phyloP scores from a whole-genome alignment of 176 grass and related monocot genomes.

The Miscanthus lutarioriparius region DNA sequence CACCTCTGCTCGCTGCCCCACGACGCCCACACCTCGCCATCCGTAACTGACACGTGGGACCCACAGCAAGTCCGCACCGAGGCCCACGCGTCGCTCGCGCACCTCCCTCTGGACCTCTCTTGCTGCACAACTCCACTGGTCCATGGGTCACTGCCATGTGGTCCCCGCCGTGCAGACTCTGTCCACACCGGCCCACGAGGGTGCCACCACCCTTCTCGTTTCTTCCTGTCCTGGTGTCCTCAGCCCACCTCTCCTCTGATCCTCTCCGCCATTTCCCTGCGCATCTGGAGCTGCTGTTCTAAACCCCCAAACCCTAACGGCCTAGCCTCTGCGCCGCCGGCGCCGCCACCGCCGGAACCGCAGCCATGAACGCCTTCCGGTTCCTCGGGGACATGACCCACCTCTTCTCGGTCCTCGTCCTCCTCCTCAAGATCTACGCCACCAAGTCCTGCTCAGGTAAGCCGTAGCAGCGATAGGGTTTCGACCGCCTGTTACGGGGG shows the following conservation, averaged over 20 bases:
- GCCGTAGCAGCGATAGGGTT: slow-evolving; percentile 17
- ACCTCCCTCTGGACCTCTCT: not conserved
- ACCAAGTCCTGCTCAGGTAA: slow-evolving; percentile 95
- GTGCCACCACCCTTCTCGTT: slow-evolving; percentile 4
- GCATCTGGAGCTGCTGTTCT: slow-evolving; percentile 30
- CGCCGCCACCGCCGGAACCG: not conserved
- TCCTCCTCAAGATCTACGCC: slow-evolving; percentile 99
- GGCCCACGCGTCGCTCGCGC: slow-evolving; percentile 13
- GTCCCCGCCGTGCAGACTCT: not conserved
- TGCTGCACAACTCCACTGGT: not conserved
- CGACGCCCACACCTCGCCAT: not conserved
- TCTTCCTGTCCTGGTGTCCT: not conserved
- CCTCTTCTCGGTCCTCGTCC: slow-evolving; percentile 92
- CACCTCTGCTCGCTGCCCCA: not conserved
- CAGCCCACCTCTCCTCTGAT: not conserved
- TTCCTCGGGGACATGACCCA: slow-evolving; percentile 97
- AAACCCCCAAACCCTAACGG: slow-evolving; percentile 44
- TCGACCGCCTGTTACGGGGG: not conserved
- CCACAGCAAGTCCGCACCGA: not conserved
- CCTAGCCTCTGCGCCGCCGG: slow-evolving; percentile 43
- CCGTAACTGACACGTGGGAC: not conserved
- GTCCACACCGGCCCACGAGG: slow-evolving; percentile 7
- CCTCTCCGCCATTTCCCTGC: slow-evolving; percentile 42
- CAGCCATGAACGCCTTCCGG: slow-evolving; percentile 85
- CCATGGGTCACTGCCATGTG: not conserved